Percentiles rank a stretch among this genome's conserved stretches.
phyloP scores from a whole-genome alignment of 768 basidiomycete genomes.

The Coprinellus micaceus region DNA sequence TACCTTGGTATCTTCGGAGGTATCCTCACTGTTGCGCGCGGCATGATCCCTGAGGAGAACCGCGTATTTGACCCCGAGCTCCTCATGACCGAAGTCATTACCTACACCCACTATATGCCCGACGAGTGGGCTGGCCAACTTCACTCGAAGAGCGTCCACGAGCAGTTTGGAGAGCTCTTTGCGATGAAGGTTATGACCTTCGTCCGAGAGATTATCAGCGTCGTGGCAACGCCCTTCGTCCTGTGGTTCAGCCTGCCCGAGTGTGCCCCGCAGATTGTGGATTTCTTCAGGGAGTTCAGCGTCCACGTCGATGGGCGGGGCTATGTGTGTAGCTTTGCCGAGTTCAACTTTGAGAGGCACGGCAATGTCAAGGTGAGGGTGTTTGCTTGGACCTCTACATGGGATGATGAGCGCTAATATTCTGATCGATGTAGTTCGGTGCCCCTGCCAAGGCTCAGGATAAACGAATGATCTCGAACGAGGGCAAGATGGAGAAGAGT shows the following conservation, averaged over 20 bases:
- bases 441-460: conserved; percentile 68
- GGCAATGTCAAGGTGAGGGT: conserved; percentile 80
- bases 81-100: conserved; percentile 87
- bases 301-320: conserved; percentile 96
- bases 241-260: conserved; percentile 88
- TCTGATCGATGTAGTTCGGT: conserved; percentile 57
- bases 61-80: conserved; percentile 91
- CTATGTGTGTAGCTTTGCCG: conserved; percentile 96
- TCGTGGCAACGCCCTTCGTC: conserved; percentile 90
- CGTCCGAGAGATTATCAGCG: conserved; percentile 82
- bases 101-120: conserved; percentile 95
- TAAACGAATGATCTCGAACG: conserved; percentile 76
- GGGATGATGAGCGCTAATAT: background rate
- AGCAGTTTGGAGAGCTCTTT: conserved; percentile 89
- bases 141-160: conserved; percentile 89
- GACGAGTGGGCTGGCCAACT: conserved; percentile 85
- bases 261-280: conserved; percentile 88
- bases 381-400: conserved; percentile 1
- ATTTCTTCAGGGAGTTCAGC: conserved; percentile 98
- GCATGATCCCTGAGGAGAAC: conserved; percentile 95
- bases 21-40: conserved; percentile 83
- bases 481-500: conserved; percentile 99
- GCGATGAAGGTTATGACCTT: conserved; percentile 90
- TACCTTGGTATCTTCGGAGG: conserved; percentile 88
- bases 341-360: conserved; percentile 95